Evolutionary conservation across 306 rosid species (phyloP).

Genomic region (Biancaea sappan): DNA sequence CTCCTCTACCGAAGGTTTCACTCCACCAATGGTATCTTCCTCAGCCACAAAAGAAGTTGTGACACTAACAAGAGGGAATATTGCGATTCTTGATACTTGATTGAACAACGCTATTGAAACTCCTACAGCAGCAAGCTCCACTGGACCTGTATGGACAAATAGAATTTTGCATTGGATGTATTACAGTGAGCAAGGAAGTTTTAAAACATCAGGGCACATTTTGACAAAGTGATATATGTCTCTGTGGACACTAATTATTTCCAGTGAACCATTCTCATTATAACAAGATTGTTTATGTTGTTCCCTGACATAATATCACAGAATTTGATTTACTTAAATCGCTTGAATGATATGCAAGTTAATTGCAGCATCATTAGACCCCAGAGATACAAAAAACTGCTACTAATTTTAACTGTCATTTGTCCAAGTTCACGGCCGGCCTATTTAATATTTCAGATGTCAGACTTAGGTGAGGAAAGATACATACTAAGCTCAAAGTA

Average conservation of each 20-base stretch:
- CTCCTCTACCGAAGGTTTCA: constrained; percentile 42
- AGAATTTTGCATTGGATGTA: background rate
- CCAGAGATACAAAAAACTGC: no score
- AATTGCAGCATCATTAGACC: no score
- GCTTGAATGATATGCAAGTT: no score
- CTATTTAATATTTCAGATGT: no score
- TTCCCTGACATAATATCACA: no score
- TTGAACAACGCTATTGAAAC: constrained; percentile 94
- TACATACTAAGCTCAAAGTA: background rate
- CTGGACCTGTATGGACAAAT: constrained; percentile 58
- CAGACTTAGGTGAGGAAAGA: no score
- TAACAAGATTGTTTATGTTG: background rate
- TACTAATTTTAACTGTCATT: no score
- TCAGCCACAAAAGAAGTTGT: constrained; percentile 97
- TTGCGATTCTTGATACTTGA: constrained; percentile 87
- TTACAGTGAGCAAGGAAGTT: constrained; percentile 3
- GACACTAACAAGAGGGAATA: constrained; percentile 92
- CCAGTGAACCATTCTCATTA: background rate
- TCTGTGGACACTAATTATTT: background rate
- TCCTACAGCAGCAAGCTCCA: constrained; percentile 98
- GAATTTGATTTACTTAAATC: no score
- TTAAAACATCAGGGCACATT: background rate
- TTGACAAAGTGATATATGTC: background rate
- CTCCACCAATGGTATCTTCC: constrained; percentile 67
- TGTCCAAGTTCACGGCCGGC: no score